Evolutionary conservation across 2,329 filamentous ascomycete species (phyloP).

Genomic region (Neonectria punicea): DNA sequence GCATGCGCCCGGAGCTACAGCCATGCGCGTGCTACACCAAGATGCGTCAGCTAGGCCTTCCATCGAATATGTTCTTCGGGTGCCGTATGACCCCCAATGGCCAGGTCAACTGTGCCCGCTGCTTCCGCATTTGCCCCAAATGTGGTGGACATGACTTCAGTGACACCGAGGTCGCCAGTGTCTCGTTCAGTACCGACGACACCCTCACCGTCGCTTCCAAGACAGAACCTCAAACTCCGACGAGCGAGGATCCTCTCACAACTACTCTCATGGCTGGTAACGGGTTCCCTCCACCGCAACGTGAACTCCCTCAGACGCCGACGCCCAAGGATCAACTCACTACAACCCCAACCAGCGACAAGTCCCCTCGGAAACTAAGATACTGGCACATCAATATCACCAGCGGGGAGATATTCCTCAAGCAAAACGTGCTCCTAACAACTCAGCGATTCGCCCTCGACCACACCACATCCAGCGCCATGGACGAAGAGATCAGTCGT

Average conservation of each 20-base stretch:
- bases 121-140: not conserved
- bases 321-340: not conserved
- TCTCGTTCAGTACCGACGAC: not conserved
- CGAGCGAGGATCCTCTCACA: not conserved
- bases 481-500: not conserved
- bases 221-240: not conserved
- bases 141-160: not conserved
- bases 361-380: not conserved
- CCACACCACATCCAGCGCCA: not conserved
- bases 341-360: not conserved
- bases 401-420: not conserved
- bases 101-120: not conserved
- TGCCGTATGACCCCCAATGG: not conserved
- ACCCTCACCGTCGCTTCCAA: not conserved
- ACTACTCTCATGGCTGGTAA: not conserved
- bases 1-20: not conserved
- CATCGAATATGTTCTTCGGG: not conserved
- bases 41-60: not conserved
- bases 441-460: not conserved
- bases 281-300: not conserved
- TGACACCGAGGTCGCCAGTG: not conserved
- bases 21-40: slow-evolving; percentile 1
- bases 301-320: not conserved
- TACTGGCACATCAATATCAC: not conserved
- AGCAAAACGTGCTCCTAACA: not conserved